These are phyloP conservation scores for Musa troglodytarum DNA, from an alignment of 176 grass and related monocot species.

Conservation along the genomic window DNA sequence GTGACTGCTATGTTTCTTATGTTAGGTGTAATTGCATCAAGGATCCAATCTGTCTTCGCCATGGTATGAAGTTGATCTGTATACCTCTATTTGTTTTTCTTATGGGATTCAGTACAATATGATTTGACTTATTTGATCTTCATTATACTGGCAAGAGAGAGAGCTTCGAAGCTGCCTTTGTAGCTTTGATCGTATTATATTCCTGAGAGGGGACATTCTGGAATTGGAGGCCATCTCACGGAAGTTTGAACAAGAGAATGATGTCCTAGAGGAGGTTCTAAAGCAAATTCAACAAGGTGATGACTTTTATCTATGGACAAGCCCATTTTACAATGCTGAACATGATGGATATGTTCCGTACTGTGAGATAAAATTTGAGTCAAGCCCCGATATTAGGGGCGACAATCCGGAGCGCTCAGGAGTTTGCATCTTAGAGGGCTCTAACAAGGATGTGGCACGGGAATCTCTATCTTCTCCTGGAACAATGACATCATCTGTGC, in stretches of 20 bases:
- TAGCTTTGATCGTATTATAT: conserved; percentile 45
- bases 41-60: conserved; percentile 79
- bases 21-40: conserved; percentile 59
- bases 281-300: conserved; percentile 28
- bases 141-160: conserved; percentile 42
- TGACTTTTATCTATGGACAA: conserved; percentile 25
- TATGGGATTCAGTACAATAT: background rate
- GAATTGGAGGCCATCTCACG: conserved; percentile 62
- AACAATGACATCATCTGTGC: background rate
- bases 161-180: conserved; percentile 67
- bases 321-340: conserved; percentile 7
- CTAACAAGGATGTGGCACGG: conserved; percentile 1
- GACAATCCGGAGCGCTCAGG: no score
- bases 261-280: conserved; percentile 46
- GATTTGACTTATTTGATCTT: conserved; percentile 6
- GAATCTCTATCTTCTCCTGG: background rate
- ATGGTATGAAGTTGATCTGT: conserved; percentile 47
- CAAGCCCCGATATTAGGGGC: conserved; percentile 19
- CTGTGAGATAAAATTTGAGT: conserved; percentile 19
- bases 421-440: conserved; percentile 12
- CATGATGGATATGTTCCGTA: conserved; percentile 18
- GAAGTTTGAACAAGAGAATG: conserved; percentile 46
- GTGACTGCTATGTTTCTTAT: conserved; percentile 72
- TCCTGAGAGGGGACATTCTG: conserved; percentile 56
- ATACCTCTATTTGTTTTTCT: background rate